phyloP scores from a whole-genome alignment of 805 yeast species.

The Starmerella asiatica region DNA sequence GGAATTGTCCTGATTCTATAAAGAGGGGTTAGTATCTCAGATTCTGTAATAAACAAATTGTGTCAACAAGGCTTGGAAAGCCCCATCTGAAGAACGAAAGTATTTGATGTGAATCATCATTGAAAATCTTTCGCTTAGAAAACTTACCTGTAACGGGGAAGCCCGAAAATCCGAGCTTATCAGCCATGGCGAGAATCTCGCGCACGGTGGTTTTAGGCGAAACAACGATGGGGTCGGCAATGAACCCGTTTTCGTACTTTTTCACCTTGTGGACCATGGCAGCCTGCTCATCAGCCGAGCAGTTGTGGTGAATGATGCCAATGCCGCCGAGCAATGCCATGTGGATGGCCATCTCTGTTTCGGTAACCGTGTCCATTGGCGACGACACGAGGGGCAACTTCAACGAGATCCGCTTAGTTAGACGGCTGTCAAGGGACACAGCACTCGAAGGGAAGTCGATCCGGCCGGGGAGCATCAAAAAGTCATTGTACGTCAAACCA shows the following conservation, averaged over 20 bases:
- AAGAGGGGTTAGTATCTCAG: slow-evolving; percentile 22
- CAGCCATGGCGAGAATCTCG: slow-evolving; percentile 61
- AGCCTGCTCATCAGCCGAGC: slow-evolving; percentile 93
- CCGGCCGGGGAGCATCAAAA: slow-evolving; percentile 88
- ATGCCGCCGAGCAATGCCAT: slow-evolving; percentile 98
- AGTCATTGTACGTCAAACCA: slow-evolving; percentile 95
- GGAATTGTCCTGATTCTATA: slow-evolving; percentile 67
- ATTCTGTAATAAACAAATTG: slow-evolving; percentile 31
- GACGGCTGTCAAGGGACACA: slow-evolving; percentile 68
- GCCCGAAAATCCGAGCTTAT: slow-evolving; percentile 77
- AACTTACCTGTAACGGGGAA: slow-evolving; percentile 99
- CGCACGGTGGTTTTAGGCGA: slow-evolving; percentile 64
- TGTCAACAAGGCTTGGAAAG: slow-evolving; percentile 78
- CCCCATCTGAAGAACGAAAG: slow-evolving; percentile 99
- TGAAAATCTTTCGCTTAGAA: not conserved
- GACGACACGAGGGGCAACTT: slow-evolving; percentile 93
- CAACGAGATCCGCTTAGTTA: slow-evolving; percentile 83
- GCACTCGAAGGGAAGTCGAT: slow-evolving; percentile 69
- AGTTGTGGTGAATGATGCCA: slow-evolving; percentile 97
- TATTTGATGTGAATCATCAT: slow-evolving; percentile 30
- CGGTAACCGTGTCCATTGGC: slow-evolving; percentile 99
- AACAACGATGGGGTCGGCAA: slow-evolving; percentile 82
- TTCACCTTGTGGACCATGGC: slow-evolving; percentile 95
- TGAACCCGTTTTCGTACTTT: slow-evolving; percentile 95
- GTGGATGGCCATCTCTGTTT: slow-evolving; percentile 91